Evolutionary conservation across 371 early-diverging fungal species (phyloP).

Genomic region (Batkoa obscura): DNA sequence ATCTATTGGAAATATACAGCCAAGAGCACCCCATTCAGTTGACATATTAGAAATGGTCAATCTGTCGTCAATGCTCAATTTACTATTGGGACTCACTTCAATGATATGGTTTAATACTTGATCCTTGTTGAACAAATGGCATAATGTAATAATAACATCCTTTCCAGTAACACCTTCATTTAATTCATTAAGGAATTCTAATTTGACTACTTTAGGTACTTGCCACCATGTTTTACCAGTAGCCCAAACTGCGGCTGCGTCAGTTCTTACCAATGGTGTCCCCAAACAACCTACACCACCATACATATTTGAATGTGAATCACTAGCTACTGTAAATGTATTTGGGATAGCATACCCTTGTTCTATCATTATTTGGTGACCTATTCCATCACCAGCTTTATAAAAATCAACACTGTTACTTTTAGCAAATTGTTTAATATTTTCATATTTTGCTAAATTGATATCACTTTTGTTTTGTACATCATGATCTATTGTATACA

Average conservation of each 20-base stretch:
- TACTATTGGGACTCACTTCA: conserved; percentile 69
- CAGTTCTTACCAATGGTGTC: conserved; percentile 90
- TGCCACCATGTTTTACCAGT: conserved; percentile 96
- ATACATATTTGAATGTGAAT: conserved; percentile 97
- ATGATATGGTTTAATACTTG: conserved; percentile 87
- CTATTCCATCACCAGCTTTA: conserved; percentile 91
- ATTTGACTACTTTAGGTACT: conserved; percentile 79
- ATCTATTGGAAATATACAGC: conserved; percentile 89
- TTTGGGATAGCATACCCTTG: conserved; percentile 88
- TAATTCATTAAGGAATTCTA: conserved; percentile 49
- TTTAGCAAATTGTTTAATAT: conserved; percentile 65
- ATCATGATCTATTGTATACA: conserved; percentile 92
- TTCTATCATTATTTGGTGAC: conserved; percentile 91
- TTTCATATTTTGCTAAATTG: conserved; percentile 68
- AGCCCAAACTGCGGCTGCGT: conserved; percentile 94
- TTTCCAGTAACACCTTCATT: conserved; percentile 79
- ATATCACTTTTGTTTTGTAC: conserved; percentile 78
- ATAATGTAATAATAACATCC: conserved; percentile 84
- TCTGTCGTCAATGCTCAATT: conserved; percentile 66
- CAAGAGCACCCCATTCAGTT: conserved; percentile 96
- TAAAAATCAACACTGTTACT: conserved; percentile 77
- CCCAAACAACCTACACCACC: conserved; percentile 87
- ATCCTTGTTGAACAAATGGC: conserved; percentile 64
- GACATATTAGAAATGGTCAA: conserved; percentile 95
- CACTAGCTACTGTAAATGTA: conserved; percentile 84